Evolutionary conservation across 192 early-diverging fungal species (phyloP).

Genomic region (Thamnidium elegans): DNA sequence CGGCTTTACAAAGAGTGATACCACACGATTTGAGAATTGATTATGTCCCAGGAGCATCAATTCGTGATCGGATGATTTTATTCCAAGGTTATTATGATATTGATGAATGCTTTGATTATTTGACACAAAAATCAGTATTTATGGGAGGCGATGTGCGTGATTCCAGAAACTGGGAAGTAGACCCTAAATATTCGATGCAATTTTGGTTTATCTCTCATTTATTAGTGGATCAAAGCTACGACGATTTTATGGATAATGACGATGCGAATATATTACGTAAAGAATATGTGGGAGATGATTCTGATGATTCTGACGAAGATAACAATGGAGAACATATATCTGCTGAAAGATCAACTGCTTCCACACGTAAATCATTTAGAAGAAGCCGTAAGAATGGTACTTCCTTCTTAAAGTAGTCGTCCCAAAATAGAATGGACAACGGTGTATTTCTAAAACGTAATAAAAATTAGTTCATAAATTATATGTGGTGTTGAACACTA

Average conservation of each 20-base stretch:
- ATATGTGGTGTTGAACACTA: too few species aligned
- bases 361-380: too few species aligned
- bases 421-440: too few species aligned
- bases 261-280: too few species aligned
- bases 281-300: too few species aligned
- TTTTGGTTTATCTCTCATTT: constrained; percentile 34
- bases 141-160: constrained; percentile 26
- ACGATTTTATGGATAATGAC: not conserved
- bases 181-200: constrained; percentile 13
- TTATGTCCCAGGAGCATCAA: constrained; percentile 23
- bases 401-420: too few species aligned
- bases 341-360: too few species aligned
- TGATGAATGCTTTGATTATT: constrained; percentile 29
- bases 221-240: constrained; percentile 7
- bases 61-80: constrained; percentile 36
- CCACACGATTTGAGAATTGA: constrained; percentile 36
- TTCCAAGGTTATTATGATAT: constrained; percentile 32
- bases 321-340: too few species aligned
- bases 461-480: too few species aligned
- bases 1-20: constrained; percentile 29
- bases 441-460: too few species aligned
- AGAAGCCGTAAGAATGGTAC: too few species aligned
- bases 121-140: constrained; percentile 23
- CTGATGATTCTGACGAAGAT: too few species aligned
- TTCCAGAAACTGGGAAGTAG: constrained; percentile 25